Evolutionary conservation across 805 yeast genomes (phyloP).

Genomic region (Nakazawaea ishiwadae): DNA sequence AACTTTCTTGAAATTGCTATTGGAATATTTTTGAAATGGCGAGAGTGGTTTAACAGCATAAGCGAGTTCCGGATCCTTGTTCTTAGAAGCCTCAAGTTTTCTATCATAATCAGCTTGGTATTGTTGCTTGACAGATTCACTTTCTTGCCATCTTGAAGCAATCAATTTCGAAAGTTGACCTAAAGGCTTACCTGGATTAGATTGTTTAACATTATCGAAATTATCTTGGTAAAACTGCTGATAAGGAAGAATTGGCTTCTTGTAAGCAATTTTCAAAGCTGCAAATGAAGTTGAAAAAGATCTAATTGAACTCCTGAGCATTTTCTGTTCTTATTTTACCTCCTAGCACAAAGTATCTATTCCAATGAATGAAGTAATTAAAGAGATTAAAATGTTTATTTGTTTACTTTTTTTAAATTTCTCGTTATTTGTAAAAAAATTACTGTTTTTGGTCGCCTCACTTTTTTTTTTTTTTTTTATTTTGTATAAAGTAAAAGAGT

Average conservation of each 20-base stretch:
- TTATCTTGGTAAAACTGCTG: constrained; percentile 1
- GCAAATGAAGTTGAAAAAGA: constrained; percentile 1
- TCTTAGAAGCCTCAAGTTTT: constrained; percentile 3
- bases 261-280: constrained; percentile 6
- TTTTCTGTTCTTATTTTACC: neutral
- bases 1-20: neutral
- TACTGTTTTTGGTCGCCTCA: neutral
- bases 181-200: neutral
- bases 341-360: neutral
- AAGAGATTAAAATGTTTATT: neutral
- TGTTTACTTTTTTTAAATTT: neutral
- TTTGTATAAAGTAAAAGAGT: neutral
- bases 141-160: neutral
- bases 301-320: neutral
- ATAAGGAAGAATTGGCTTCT: neutral
- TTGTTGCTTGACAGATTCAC: too few relatives aligned
- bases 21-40: neutral
- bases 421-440: neutral
- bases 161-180: too few relatives aligned
- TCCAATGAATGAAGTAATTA: neutral
- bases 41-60: constrained; percentile 6
- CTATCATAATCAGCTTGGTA: too few relatives aligned
- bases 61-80: constrained; percentile 6
- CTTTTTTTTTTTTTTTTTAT: neutral
- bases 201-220: neutral